These are phyloP conservation scores for Butyriboletus loyo DNA, from an alignment of 768 basidiomycete genomes.

Conservation along the genomic window DNA sequence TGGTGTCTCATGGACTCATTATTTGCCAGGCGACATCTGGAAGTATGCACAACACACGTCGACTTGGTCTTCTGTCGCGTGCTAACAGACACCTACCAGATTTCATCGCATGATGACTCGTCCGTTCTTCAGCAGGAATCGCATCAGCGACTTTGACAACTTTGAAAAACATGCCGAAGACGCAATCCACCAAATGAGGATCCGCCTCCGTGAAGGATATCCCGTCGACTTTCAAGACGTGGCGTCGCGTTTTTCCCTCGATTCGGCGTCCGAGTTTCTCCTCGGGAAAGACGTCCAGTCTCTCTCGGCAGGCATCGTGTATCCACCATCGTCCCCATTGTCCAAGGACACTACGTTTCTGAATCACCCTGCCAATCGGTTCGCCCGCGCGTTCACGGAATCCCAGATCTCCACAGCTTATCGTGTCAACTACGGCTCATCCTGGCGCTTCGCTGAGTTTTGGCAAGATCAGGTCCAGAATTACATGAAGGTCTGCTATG, in stretches of 20 bases:
- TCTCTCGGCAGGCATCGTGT: conserved; percentile 38
- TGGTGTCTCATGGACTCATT: not conserved
- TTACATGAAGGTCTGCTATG: conserved; percentile 39
- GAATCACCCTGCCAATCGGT: conserved; percentile 34
- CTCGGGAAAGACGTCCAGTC: conserved; percentile 43
- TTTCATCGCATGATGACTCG: conserved; percentile 43
- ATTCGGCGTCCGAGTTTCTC: conserved; percentile 57
- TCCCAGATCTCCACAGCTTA: conserved; percentile 33
- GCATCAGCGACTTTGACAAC: conserved; percentile 40
- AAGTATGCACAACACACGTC: conserved; percentile 27
- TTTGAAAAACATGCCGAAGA: conserved; percentile 37
- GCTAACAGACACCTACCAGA: conserved; percentile 17
- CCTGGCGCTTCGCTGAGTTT: conserved; percentile 46
- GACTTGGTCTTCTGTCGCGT: not conserved
- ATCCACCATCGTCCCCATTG: conserved; percentile 24
- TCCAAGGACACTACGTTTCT: conserved; percentile 23
- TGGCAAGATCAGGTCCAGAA: conserved; percentile 40
- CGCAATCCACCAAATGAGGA: conserved; percentile 33
- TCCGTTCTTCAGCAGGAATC: conserved; percentile 40
- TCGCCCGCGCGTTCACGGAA: conserved; percentile 38
- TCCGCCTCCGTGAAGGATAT: conserved; percentile 33
- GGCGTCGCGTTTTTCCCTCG: conserved; percentile 48
- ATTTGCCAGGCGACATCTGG: conserved; percentile 34
- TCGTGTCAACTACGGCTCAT: conserved; percentile 36
- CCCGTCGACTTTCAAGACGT: conserved; percentile 46